Evolutionary conservation across 495 filamentous ascomycete species (phyloP).

Genomic region (Daldinia caldariorum): DNA sequence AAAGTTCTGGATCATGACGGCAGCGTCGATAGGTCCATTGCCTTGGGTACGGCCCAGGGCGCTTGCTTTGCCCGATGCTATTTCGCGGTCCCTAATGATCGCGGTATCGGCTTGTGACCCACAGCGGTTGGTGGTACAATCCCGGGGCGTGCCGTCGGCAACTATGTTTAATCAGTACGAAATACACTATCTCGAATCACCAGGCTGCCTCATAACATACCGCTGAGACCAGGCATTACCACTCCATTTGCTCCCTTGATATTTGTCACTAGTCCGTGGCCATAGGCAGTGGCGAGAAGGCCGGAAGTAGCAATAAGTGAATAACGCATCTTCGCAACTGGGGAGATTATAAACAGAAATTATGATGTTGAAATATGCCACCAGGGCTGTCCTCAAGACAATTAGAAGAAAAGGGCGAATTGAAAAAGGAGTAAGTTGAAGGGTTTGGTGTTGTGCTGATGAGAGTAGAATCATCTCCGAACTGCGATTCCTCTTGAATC

Average conservation of each 20-base stretch:
- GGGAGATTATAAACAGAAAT: constrained; percentile 9
- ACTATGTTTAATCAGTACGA: constrained; percentile 53
- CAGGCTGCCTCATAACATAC: constrained; percentile 40
- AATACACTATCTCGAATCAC: background rate
- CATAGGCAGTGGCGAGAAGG: constrained; percentile 46
- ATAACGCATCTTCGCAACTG: constrained; percentile 47
- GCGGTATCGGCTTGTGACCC: constrained; percentile 61
- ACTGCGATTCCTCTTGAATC: constrained; percentile 3
- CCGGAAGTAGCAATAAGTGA: constrained; percentile 40
- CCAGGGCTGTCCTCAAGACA: constrained; percentile 39
- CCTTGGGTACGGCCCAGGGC: constrained; percentile 67
- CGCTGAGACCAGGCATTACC: constrained; percentile 62
- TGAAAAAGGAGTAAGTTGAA: constrained; percentile 18
- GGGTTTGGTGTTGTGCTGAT: constrained; percentile 13
- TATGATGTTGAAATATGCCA: constrained; percentile 32
- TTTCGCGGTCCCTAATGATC: constrained; percentile 63
- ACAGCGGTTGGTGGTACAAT: constrained; percentile 62
- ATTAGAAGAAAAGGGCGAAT: constrained; percentile 14
- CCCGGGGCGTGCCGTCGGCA: constrained; percentile 65
- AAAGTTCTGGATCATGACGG: constrained; percentile 56
- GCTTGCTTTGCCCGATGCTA: constrained; percentile 55
- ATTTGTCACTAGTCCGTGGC: constrained; percentile 62
- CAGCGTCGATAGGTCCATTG: constrained; percentile 63
- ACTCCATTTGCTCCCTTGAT: constrained; percentile 65
- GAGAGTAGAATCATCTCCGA: constrained; percentile 5